Percentiles rank a stretch among this genome's conserved stretches.
phyloP scores from a whole-genome alignment of 116 monocot genomes.

The Zostera marina region DNA sequence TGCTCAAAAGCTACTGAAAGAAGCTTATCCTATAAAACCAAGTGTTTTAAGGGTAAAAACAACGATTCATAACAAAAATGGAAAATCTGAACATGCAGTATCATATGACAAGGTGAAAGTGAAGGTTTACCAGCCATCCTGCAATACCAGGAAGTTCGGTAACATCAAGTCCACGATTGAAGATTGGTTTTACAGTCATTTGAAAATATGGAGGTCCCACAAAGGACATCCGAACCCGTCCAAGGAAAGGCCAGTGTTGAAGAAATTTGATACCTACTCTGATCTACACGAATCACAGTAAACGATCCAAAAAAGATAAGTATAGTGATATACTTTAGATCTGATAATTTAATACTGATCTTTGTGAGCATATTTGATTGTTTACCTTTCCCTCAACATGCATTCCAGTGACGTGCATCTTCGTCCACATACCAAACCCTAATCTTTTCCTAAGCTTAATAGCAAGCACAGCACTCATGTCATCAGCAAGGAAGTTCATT shows the following conservation, averaged over 20 bases:
- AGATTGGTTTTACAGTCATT: conserved; percentile 26
- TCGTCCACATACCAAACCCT: conserved; percentile 69
- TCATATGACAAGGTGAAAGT: not conserved
- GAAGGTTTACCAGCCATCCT: conserved; percentile 25
- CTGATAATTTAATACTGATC: too few species aligned
- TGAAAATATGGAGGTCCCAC: conserved; percentile 72
- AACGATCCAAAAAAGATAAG: not conserved
- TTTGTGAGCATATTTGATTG: not conserved
- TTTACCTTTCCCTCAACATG: conserved; percentile 90
- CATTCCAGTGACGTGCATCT: conserved; percentile 80
- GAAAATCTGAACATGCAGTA: not conserved
- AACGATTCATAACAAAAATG: not conserved
- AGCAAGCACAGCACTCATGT: conserved; percentile 63
- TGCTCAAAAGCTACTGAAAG: conserved; percentile 67
- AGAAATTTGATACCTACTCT: conserved; percentile 72
- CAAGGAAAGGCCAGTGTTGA: conserved; percentile 64
- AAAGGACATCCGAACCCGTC: conserved; percentile 62
- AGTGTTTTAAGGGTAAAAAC: not conserved
- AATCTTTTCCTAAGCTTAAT: conserved; percentile 66
- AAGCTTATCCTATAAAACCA: conserved; percentile 47
- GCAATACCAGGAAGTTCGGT: conserved; percentile 30
- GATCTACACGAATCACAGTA: conserved; percentile 20
- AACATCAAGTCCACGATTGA: conserved; percentile 22
- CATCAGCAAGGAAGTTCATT: conserved; percentile 78
- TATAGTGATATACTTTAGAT: not conserved